Evolutionary conservation across 176 grass and related monocot genomes (phyloP).

Genomic region (Elymus sibiricus): DNA sequence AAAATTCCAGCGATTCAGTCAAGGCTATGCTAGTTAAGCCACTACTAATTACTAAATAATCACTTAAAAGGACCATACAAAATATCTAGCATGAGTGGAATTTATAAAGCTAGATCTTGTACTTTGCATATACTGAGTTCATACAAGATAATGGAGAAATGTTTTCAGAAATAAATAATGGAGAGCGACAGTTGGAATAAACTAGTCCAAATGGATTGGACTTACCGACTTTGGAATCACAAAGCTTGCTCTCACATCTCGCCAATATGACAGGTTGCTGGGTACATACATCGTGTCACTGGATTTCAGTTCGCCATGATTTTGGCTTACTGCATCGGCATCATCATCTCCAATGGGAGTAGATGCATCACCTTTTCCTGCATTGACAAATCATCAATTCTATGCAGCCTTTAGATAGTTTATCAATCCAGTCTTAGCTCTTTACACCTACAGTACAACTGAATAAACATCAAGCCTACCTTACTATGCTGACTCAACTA

Average conservation of each 20-base stretch:
- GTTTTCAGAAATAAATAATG: background rate
- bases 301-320: conserved; percentile 43
- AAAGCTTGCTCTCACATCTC: conserved; percentile 91
- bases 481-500: background rate
- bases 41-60: background rate
- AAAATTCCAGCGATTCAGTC: background rate
- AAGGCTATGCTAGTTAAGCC: background rate
- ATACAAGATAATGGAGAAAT: background rate
- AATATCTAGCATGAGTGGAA: background rate
- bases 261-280: conserved; percentile 63
- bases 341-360: conserved; percentile 53
- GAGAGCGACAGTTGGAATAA: background rate
- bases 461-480: background rate
- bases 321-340: conserved; percentile 29
- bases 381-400: conserved; percentile 15
- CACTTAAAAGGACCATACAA: background rate
- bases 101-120: background rate
- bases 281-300: conserved; percentile 37
- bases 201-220: background rate
- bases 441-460: background rate
- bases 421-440: background rate
- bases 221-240: conserved; percentile 66
- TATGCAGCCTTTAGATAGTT: background rate
- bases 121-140: background rate
- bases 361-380: conserved; percentile 75